Conservation (phyloP, 345 rosid genomes). For the Brassica carinata region DNA sequence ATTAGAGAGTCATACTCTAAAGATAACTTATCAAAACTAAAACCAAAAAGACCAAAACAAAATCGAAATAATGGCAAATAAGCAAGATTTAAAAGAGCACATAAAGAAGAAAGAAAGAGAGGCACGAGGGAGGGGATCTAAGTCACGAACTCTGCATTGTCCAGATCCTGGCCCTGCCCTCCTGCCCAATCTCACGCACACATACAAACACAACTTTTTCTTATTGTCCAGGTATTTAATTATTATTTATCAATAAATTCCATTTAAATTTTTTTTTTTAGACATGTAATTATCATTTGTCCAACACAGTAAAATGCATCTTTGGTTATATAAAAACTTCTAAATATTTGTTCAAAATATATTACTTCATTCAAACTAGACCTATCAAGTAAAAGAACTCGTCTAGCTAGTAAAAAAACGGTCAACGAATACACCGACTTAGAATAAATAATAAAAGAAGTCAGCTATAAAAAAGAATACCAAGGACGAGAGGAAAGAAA, state of each 20-base stretch:
- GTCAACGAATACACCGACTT: too few relatives aligned
- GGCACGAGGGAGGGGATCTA: conserved; percentile 21
- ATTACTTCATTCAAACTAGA: too few relatives aligned
- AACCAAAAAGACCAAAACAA: background rate
- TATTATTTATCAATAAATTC: background rate
- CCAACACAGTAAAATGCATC: background rate
- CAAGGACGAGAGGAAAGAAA: too few relatives aligned
- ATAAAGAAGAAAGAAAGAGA: background rate
- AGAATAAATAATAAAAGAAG: too few relatives aligned
- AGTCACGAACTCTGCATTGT: conserved; percentile 41
- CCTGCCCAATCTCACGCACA: background rate
- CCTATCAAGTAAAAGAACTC: background rate
- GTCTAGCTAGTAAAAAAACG: too few relatives aligned
- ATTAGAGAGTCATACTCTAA: too few relatives aligned
- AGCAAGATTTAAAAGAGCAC: background rate
- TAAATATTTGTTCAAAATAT: too few relatives aligned
- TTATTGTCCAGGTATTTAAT: conserved; percentile 18
- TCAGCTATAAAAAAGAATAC: too few relatives aligned
- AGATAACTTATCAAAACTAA: background rate
- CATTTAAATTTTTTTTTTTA: background rate
- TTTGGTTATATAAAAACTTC: background rate
- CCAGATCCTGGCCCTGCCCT: conserved; percentile 17
- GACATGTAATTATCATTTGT: background rate
- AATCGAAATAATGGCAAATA: conserved; percentile 1
- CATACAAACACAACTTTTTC: background rate